Base-by-base conservation (phyloP, 2,329 filamentous ascomycete species). In the Intubia oerlemansii region DNA sequence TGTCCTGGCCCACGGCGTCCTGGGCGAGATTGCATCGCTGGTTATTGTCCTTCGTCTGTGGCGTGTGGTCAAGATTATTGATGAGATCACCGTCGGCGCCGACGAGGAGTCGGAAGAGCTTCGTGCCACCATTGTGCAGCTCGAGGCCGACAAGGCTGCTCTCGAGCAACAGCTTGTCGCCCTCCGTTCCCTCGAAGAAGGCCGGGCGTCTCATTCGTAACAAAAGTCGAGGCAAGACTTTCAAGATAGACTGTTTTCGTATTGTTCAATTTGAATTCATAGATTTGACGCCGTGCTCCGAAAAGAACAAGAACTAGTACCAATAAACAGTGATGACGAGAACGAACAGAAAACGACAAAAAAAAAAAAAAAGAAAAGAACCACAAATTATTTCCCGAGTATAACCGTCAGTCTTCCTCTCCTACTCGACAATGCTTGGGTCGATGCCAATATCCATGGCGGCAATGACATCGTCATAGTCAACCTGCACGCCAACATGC, bases 401-500 rank as follows among this genome's bases (percentile, higher is more conserved):
- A n/a, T n/a, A n/a, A n/a, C n/a, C n/a, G n/a, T n/a, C n/a, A n/a
- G n/a, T n/a, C n/a, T n/a, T n/a, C n/a, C n/a, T n/a, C 12, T 7
- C 8, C 26, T 32, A 35, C 17, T 32, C 32, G 14, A 41, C 24
- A 40, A 91, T 80, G 39, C 91, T 82, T 41, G 92, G 72, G 41
- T 95, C 85, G 46, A 95, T 81, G 17, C 81, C 85, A 41, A 95
- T 54, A 47, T 95, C 88, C 56, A 95, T 57, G 16, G 71, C 65
- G 2, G 76, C 82, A 48, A 95, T 85, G 32, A 93, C 76, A 44
- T 95, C 88, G 44, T 95, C 88, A 36, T 92, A 84, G 57, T 77
- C 75, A 32, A 82, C n/a, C n/a, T n/a, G n/a, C n/a, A n/a, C n/a
- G n/a, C n/a, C 29, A n/a, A n/a, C n/a, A n/a, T n/a, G n/a, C n/a